Conservation (phyloP, 2,329 filamentous ascomycete genomes). For the Hypomyces perniciosus region DNA sequence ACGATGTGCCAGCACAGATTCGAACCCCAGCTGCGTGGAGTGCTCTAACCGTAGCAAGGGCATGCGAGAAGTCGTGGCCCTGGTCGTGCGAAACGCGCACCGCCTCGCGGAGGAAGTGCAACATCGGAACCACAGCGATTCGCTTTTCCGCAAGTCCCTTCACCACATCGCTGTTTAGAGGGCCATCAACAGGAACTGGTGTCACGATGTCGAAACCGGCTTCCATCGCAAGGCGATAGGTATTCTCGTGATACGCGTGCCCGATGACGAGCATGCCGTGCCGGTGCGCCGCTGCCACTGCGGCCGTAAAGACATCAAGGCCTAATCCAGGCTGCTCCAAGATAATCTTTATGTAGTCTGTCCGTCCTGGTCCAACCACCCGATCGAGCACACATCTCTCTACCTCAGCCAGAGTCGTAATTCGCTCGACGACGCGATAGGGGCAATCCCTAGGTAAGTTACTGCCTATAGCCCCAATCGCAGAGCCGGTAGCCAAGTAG, state of each 20-base stretch:
- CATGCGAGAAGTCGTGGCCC: constrained; percentile 17
- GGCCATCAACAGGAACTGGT: constrained; percentile 22
- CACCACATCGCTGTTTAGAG: constrained; percentile 17
- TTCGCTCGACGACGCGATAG: neutral
- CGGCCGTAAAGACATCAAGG: constrained; percentile 19
- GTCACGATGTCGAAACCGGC: constrained; percentile 24
- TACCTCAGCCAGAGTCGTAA: constrained; percentile 3
- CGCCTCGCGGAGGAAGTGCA: constrained; percentile 18
- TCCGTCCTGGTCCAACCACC: neutral
- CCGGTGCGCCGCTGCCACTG: constrained; percentile 19
- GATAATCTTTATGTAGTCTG: constrained; percentile 25
- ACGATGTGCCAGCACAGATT: constrained; percentile 27
- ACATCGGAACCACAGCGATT: constrained; percentile 22
- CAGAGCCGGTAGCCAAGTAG: constrained; percentile 13
- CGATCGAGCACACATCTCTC: constrained; percentile 2
- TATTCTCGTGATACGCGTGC: constrained; percentile 20
- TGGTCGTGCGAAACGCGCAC: neutral
- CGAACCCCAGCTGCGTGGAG: constrained; percentile 23
- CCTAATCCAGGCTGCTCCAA: constrained; percentile 18
- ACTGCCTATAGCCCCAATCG: neutral
- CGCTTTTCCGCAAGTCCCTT: constrained; percentile 14
- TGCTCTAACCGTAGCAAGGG: constrained; percentile 18
- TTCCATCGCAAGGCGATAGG: constrained; percentile 20
- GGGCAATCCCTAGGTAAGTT: neutral
- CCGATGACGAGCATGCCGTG: constrained; percentile 20